Evolutionary conservation across 176 grass and related monocot species (phyloP).

Genomic region (Zea luxurians): DNA sequence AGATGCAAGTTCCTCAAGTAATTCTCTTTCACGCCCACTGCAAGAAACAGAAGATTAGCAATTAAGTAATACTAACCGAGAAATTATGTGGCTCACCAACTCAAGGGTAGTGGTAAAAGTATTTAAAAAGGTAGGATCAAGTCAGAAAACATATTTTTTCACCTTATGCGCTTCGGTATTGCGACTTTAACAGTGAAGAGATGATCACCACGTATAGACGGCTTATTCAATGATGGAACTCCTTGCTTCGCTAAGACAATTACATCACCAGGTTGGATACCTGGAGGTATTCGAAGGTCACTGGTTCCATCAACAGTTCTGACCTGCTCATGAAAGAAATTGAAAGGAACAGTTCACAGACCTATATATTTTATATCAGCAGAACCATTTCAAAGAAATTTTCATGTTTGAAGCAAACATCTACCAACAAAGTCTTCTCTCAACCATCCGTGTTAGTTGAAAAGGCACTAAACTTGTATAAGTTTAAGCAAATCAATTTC

Average conservation of each 20-base stretch:
- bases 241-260: constrained; percentile 83
- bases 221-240: constrained; percentile 88
- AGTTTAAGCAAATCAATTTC: constrained; percentile 21
- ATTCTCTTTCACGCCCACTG: constrained; percentile 73
- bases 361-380: constrained; percentile 4
- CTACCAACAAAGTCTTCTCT: constrained; percentile 25
- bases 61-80: neutral
- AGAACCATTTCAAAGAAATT: constrained; percentile 6
- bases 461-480: constrained; percentile 6
- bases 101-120: neutral
- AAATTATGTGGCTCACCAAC: constrained; percentile 20
- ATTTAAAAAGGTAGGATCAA: constrained; percentile 21
- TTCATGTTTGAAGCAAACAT: constrained; percentile 36
- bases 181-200: constrained; percentile 86
- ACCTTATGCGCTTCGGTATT: constrained; percentile 97
- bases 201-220: constrained; percentile 89
- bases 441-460: constrained; percentile 30
- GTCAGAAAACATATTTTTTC: constrained; percentile 24
- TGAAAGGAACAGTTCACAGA: constrained; percentile 13
- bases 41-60: constrained; percentile 32
- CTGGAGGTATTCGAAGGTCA: constrained; percentile 89
- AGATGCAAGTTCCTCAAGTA: constrained; percentile 90
- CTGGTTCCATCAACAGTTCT: constrained; percentile 78
- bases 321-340: constrained; percentile 59
- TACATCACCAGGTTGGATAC: constrained; percentile 94